Base-by-base conservation (phyloP, 768 basidiomycete species). In the Multifurca ochricompacta region DNA sequence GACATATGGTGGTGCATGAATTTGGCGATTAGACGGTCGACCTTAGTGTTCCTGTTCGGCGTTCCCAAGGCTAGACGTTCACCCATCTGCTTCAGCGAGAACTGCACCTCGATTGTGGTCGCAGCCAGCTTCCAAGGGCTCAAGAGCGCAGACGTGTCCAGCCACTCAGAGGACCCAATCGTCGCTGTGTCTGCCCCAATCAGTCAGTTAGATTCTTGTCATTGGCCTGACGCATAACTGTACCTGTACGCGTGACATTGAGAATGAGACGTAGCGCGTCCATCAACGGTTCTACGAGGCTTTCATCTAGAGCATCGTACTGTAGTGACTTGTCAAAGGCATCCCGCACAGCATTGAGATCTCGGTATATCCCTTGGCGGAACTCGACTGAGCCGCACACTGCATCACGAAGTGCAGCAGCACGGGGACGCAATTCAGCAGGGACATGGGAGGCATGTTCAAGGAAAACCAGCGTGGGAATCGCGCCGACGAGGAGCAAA, bases 41-140 rank as follows among this genome's bases (percentile, higher is more conserved):
- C 71, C 47, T 79, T 80, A 14, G 74, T 73, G 36, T 77, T 77
- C n/a, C 85, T 83, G 10, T 73, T 71, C 69, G 73, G 77, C 9
- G 74, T 70, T 36, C 82, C 81, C 35, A 79, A 76, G n/a, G 73
- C 69, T 30, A 91, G 74, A 10, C 81, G 80, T 45, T 83, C 77
- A 16, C 82, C 85, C 62, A 91, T 70, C 61, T 87, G 85, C 64
- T 85, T 80, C 49, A 91, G 72, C 39, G 82, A 79, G 35, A 91
- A 77, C 54, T 88, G 85, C 58, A 90, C 76, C 61, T 88, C 83
- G 51, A 90, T 84, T 5, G 84, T 82, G 0, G 90, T 89, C 3
- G 86, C 85, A 9, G 85, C 80, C 23, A 91, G 77, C 63, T 85
- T 87, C 87, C 89, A 91, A 0, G 87, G 89, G 57, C 85, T 89